phyloP scores from a whole-genome alignment of 1,284 basidiomycete species.

The Boletus sp. region DNA sequence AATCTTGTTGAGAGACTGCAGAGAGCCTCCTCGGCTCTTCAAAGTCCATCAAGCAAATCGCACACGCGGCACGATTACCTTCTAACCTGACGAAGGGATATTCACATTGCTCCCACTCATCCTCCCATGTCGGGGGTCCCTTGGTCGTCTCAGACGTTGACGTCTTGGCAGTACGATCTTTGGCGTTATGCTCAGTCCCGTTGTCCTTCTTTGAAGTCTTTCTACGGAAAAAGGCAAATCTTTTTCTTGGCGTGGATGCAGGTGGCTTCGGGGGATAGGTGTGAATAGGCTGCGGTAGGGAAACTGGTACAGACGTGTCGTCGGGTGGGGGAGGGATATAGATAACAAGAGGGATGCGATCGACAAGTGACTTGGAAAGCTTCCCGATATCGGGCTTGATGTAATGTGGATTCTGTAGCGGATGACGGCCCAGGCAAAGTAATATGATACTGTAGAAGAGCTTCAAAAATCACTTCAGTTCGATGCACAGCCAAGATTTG shows the following conservation, averaged over 20 bases:
- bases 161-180: constrained; percentile 20
- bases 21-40: constrained; percentile 58
- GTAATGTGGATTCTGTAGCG: constrained; percentile 61
- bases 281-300: constrained; percentile 44
- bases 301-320: constrained; percentile 37
- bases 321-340: constrained; percentile 77
- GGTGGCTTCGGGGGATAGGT: constrained; percentile 55
- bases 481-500: not conserved
- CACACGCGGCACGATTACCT: constrained; percentile 75
- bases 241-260: constrained; percentile 33
- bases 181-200: constrained; percentile 12
- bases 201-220: constrained; percentile 29
- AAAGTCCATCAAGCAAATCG: constrained; percentile 79
- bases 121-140: constrained; percentile 50
- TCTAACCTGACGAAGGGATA: constrained; percentile 69
- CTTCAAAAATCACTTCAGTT: constrained; percentile 37
- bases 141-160: constrained; percentile 27
- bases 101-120: constrained; percentile 49
- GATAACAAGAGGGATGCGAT: constrained; percentile 73
- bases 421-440: constrained; percentile 72
- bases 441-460: constrained; percentile 72
- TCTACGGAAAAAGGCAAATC: constrained; percentile 50
- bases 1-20: constrained; percentile 26
- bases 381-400: constrained; percentile 76
- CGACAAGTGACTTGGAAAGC: constrained; percentile 62